phyloP scores from a whole-genome alignment of 2,329 filamentous ascomycete genomes.

The Aureobasidium sp. region DNA sequence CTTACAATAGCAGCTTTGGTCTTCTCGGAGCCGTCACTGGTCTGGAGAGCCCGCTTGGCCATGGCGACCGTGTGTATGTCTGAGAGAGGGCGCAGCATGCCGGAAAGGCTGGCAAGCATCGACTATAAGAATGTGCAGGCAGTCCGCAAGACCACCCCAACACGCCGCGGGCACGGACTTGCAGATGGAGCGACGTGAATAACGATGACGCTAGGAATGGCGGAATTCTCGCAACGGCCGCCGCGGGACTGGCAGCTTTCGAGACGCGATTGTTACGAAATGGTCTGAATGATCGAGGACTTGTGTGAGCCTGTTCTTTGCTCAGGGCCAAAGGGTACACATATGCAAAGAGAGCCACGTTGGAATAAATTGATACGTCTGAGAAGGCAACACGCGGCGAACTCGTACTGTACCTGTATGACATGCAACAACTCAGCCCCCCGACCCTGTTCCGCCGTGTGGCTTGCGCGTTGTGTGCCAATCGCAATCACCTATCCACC shows the following conservation, averaged over 20 bases:
- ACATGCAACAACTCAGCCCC: slow-evolving; percentile 5
- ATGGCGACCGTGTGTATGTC: slow-evolving; percentile 12
- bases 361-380: too few species aligned
- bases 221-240: slow-evolving; percentile 2
- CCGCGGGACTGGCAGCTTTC: background rate
- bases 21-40: background rate
- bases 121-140: slow-evolving; percentile 5
- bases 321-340: background rate
- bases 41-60: background rate
- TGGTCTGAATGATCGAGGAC: too few species aligned
- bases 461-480: slow-evolving; percentile 4
- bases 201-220: slow-evolving; percentile 10
- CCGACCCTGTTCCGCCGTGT: background rate
- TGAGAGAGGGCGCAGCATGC: background rate
- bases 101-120: slow-evolving; percentile 5
- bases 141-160: slow-evolving; percentile 8
- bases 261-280: background rate
- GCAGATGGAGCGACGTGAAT: background rate
- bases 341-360: slow-evolving; percentile 3
- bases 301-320: too few species aligned
- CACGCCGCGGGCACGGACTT: slow-evolving; percentile 12
- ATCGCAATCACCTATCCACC: slow-evolving; percentile 4
- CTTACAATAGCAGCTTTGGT: slow-evolving; percentile 11
- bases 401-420: background rate
- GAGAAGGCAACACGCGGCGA: slow-evolving; percentile 3